These are phyloP conservation scores for Papiliotrema nemorosa DNA, from an alignment of 1,284 basidiomycete species.

Conservation along the genomic window DNA sequence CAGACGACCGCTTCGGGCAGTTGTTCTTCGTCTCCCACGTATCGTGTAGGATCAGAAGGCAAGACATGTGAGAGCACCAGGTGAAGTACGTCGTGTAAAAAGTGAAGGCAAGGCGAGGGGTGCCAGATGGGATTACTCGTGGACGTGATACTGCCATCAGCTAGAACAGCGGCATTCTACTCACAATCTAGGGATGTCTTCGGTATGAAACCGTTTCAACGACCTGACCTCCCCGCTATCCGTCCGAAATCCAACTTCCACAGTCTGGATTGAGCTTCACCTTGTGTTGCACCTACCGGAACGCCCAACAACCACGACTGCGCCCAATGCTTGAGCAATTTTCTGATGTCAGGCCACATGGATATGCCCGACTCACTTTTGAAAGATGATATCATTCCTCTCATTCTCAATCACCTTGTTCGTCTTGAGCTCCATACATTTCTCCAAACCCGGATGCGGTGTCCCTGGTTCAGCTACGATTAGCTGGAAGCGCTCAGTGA, in stretches of 20 bases:
- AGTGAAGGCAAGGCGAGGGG: constrained; percentile 32
- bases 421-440: constrained; percentile 88
- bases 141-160: constrained; percentile 19
- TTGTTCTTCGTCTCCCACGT: constrained; percentile 7
- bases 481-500: not conserved
- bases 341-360: constrained; percentile 53
- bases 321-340: constrained; percentile 91
- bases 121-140: constrained; percentile 30
- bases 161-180: constrained; percentile 8
- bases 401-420: constrained; percentile 70
- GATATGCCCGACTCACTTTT: constrained; percentile 59
- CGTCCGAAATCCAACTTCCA: constrained; percentile 89
- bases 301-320: constrained; percentile 92
- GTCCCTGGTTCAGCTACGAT: constrained; percentile 16
- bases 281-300: constrained; percentile 58
- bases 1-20: constrained; percentile 37
- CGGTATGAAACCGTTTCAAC: constrained; percentile 66
- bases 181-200: constrained; percentile 62
- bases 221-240: constrained; percentile 64
- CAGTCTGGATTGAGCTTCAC: constrained; percentile 56
- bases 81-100: constrained; percentile 33
- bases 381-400: constrained; percentile 71
- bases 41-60: constrained; percentile 33
- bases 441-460: constrained; percentile 37
- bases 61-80: constrained; percentile 33